Conservation (phyloP, 352 stramenopile species). For the Pythium biforme region DNA sequence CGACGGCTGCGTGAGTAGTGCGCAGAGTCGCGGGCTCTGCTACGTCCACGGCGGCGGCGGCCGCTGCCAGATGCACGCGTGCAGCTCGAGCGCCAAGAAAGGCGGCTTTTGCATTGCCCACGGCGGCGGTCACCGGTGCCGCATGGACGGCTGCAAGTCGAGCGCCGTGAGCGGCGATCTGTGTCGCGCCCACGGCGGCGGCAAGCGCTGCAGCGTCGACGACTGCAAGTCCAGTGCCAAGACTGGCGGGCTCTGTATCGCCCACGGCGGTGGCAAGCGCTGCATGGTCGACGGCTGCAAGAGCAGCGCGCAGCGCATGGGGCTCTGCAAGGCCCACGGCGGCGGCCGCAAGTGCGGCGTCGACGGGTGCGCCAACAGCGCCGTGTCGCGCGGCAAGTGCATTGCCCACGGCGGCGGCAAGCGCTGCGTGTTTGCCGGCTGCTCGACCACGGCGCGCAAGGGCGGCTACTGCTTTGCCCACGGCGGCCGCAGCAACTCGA, state of each 20-base stretch:
- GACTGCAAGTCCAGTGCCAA: conserved; percentile 81
- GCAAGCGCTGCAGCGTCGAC: conserved; percentile 77
- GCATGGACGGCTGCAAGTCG: conserved; percentile 66
- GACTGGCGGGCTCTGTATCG: conserved; percentile 80
- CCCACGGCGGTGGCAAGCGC: conserved; percentile 77
- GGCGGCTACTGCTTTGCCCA: conserved; percentile 84
- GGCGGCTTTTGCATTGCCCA: conserved; percentile 83
- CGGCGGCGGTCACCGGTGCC: conserved; percentile 79
- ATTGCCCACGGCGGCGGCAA: conserved; percentile 84
- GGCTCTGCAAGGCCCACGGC: conserved; percentile 84
- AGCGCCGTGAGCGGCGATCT: conserved; percentile 76
- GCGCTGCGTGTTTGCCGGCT: conserved; percentile 70
- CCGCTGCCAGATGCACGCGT: conserved; percentile 68
- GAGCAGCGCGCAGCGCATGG: conserved; percentile 79
- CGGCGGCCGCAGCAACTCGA: conserved; percentile 42
- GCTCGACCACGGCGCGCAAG: conserved; percentile 75
- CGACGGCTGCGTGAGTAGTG: conserved; percentile 70
- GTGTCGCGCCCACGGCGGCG: conserved; percentile 84
- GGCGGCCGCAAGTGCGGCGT: conserved; percentile 75
- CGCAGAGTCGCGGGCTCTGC: conserved; percentile 78
- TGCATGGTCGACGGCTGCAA: conserved; percentile 68
- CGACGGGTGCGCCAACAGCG: conserved; percentile 64
- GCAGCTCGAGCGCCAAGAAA: conserved; percentile 83
- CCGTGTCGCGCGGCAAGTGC: conserved; percentile 81
- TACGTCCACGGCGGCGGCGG: conserved; percentile 83